Base-by-base conservation (phyloP, 2,329 filamentous ascomycete genomes). In the Teratosphaeria gauchensis region DNA sequence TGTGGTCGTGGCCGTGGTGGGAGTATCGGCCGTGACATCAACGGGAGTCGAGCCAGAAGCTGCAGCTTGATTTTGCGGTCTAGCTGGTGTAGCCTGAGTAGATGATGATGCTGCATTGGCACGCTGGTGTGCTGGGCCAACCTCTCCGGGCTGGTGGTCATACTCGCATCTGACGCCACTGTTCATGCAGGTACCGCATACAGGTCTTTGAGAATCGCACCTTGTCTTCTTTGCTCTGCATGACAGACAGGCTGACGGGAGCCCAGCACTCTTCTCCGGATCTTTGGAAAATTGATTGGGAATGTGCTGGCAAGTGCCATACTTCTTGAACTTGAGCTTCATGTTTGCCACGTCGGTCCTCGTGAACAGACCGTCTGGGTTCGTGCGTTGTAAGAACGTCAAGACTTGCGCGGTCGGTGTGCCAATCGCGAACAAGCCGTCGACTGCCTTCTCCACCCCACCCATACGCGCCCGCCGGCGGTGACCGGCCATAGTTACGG, bases 291-390 rank as follows among this genome's bases (percentile, higher is more conserved):
- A 57, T 57, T 59, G 58, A 24, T 46, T 51, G 31, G 19, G 58
- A 51, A 21, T 56, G 46, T 42, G 58, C 56, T 30, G 59, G 55
- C 67, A 71, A 16, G 68, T 71, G 14, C 69, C 69, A 55, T 66
- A 67, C 58, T 69, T 70, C 54, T 68, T 69, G 58, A 59, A 71
- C 56, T 69, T 71, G 32, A 69, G 64, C 63, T 71, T 71, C 69
- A 71, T 69, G 55, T 71, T 71, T n/a, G 68, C 68, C 16, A 71
- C 69, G 53, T 71, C 69, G 1, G 69, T 70, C 30, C 68, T 61
- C 6, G 69, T 71, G 63, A 71, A 71, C 2, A 71, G 63, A 1
- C 69, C 69, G 35, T 69, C 64, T 11, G 69, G 69, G 56, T 71
- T 64, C 2, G 67, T 71, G 19, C 62, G 58, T 56, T 71, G 66